Evolutionary conservation across 2,329 filamentous ascomycete genomes (phyloP).

Genomic region (Calonectria naviculata): DNA sequence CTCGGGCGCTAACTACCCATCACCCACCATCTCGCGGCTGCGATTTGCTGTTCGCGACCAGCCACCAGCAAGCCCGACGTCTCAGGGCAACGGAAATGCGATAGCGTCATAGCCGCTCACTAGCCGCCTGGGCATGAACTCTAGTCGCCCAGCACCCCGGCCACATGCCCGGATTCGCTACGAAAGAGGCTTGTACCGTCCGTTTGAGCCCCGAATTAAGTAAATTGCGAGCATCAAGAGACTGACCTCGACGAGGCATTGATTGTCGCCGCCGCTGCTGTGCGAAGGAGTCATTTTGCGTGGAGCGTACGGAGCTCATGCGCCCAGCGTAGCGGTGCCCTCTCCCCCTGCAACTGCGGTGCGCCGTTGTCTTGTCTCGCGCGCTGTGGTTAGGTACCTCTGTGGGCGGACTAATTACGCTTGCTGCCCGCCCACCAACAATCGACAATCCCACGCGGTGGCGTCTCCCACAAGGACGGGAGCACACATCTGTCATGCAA

Average conservation of each 20-base stretch:
- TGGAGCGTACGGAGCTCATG: neutral
- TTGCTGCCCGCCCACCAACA: neutral
- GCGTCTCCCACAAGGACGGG: conserved; percentile 25
- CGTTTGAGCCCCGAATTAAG: conserved; percentile 16
- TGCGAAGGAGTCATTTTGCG: neutral
- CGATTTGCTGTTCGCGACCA: neutral
- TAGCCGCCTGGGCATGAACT: conserved; percentile 23
- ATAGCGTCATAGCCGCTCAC: conserved; percentile 30
- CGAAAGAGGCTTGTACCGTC: conserved; percentile 10
- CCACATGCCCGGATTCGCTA: neutral
- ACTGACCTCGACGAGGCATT: neutral
- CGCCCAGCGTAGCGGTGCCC: neutral
- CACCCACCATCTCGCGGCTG: conserved; percentile 18
- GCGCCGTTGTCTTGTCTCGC: neutral
- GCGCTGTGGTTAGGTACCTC: neutral
- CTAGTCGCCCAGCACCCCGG: neutral
- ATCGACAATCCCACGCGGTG: conserved; percentile 21
- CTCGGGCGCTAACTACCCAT: conserved; percentile 11
- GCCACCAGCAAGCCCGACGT: conserved; percentile 29
- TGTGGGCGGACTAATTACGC: neutral
- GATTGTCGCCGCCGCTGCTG: neutral
- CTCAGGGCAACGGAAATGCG: conserved; percentile 29
- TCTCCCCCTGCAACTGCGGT: neutral
- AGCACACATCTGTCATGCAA: conserved; percentile 14
- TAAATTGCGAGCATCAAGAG: conserved; percentile 12